Percentiles rank a stretch among this genome's conserved stretches.
phyloP scores from a whole-genome alignment of 2,329 filamentous ascomycete species.

The Penicillium sp. region DNA sequence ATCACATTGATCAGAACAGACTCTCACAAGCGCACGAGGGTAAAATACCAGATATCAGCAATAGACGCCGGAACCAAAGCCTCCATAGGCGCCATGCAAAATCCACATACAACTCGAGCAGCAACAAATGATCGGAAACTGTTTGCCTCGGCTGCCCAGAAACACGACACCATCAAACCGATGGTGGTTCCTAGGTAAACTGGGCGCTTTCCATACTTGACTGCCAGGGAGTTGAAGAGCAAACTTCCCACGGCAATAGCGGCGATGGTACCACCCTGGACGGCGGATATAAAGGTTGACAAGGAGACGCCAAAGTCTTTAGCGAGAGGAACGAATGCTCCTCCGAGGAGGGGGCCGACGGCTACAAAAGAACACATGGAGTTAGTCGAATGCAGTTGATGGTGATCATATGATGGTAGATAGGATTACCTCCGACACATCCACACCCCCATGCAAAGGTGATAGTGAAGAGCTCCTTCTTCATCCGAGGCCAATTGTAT shows the following conservation, averaged over 20 bases:
- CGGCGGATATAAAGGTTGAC: conserved; percentile 36
- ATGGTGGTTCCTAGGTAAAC: conserved; percentile 39
- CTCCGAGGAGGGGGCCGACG: conserved; percentile 42
- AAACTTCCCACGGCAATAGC: conserved; percentile 40
- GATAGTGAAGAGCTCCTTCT: conserved; percentile 43
- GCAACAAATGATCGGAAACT: conserved; percentile 35
- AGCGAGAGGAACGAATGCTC: conserved; percentile 40
- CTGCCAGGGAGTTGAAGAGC: conserved; percentile 39
- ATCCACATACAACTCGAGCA: conserved; percentile 36
- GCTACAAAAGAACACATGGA: conserved; percentile 21
- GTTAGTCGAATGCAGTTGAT: neutral
- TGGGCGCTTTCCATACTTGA: conserved; percentile 43
- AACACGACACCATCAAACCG: conserved; percentile 37
- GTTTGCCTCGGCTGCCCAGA: conserved; percentile 37
- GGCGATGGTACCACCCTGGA: conserved; percentile 40
- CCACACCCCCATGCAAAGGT: conserved; percentile 43
- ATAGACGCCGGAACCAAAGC: conserved; percentile 45
- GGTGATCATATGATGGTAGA: neutral
- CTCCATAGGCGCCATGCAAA: conserved; percentile 45
- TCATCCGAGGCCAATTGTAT: conserved; percentile 28
- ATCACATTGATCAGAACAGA: neutral
- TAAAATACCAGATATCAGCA: conserved; percentile 39
- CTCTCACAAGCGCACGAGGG: too few relatives aligned
- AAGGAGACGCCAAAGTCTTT: conserved; percentile 34
- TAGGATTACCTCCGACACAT: conserved; percentile 44